These are phyloP conservation scores for Neurospora cerealis DNA, from an alignment of 495 filamentous ascomycete genomes.

Conservation along the genomic window DNA sequence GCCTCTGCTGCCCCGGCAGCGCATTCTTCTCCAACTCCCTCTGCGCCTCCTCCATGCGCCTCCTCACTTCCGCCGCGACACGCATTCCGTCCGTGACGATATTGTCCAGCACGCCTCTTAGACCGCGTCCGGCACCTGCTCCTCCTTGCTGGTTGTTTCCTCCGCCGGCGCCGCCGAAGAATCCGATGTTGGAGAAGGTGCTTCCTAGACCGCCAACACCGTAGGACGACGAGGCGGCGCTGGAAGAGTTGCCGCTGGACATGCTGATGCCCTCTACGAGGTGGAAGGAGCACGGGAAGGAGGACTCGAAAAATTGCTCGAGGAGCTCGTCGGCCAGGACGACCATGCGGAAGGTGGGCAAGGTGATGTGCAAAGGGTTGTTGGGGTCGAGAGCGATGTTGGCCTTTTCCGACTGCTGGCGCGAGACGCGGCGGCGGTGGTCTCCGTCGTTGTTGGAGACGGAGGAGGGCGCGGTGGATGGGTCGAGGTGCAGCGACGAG, in stretches of 20 bases:
- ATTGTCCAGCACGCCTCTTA: constrained; percentile 88
- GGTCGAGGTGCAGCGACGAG: constrained; percentile 13
- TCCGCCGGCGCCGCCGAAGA: constrained; percentile 23
- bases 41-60: constrained; percentile 90
- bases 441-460: constrained; percentile 1
- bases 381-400: constrained; percentile 87
- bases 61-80: constrained; percentile 80
- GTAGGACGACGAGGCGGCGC: constrained; percentile 41
- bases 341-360: constrained; percentile 98
- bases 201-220: constrained; percentile 49
- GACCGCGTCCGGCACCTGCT: constrained; percentile 60
- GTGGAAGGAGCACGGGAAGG: constrained; percentile 57
- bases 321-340: constrained; percentile 91
- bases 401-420: constrained; percentile 51
- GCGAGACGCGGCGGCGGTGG: constrained; percentile 34
- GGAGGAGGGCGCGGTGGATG: constrained; percentile 3
- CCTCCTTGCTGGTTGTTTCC: constrained; percentile 34
- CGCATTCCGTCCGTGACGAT: constrained; percentile 96
- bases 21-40: constrained; percentile 73
- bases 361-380: constrained; percentile 88
- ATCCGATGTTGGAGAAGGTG: constrained; percentile 64
- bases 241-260: constrained; percentile 12
- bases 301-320: constrained; percentile 89
- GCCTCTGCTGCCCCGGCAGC: constrained; percentile 35
- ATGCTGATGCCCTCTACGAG: constrained; percentile 35